These are phyloP conservation scores for Salinomyces thailandicus DNA, from an alignment of 2,329 filamentous ascomycete genomes.

Conservation along the genomic window DNA sequence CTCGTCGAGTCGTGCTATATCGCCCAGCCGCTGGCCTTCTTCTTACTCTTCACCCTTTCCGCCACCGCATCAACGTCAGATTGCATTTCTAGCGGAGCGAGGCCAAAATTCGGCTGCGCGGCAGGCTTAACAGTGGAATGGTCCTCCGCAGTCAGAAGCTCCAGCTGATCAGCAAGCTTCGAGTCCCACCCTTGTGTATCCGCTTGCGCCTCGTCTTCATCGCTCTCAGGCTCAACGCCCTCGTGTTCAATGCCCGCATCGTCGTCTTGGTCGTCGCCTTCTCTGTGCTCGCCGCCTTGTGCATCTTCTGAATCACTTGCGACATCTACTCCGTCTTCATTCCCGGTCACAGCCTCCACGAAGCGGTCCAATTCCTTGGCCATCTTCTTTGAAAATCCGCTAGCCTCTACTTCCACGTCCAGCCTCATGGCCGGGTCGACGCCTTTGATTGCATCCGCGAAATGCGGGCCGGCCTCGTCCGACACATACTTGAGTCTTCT, in stretches of 20 bases:
- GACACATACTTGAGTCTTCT: slow-evolving; percentile 79
- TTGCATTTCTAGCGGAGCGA: slow-evolving; percentile 22
- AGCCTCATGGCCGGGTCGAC: slow-evolving; percentile 59
- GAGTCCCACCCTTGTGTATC: slow-evolving; percentile 14
- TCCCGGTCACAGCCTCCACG: slow-evolving; percentile 59
- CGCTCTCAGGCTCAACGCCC: slow-evolving; percentile 1
- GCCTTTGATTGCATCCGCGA: slow-evolving; percentile 68
- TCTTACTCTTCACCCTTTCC: slow-evolving; percentile 25
- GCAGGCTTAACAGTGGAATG: slow-evolving; percentile 9
- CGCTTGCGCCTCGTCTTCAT: slow-evolving; percentile 8
- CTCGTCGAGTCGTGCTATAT: slow-evolving; percentile 19
- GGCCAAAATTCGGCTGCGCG: slow-evolving; percentile 12
- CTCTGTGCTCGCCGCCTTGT: slow-evolving; percentile 7
- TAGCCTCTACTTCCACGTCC: slow-evolving; percentile 82
- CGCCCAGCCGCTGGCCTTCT: slow-evolving; percentile 28
- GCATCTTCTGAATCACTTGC: slow-evolving; percentile 30
- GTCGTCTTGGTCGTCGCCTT: slow-evolving; percentile 9
- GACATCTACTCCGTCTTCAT: slow-evolving; percentile 33
- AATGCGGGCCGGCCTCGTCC: slow-evolving; percentile 74
- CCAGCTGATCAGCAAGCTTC: slow-evolving; percentile 17
- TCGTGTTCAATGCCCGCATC: slow-evolving; percentile 5
- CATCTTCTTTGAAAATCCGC: slow-evolving; percentile 95
- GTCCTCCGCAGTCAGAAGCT: slow-evolving; percentile 10
- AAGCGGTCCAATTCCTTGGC: slow-evolving; percentile 85
- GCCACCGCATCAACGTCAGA: slow-evolving; percentile 18